Conservation (phyloP, 2,329 filamentous ascomycete species). For the Claviceps fusiformis region DNA sequence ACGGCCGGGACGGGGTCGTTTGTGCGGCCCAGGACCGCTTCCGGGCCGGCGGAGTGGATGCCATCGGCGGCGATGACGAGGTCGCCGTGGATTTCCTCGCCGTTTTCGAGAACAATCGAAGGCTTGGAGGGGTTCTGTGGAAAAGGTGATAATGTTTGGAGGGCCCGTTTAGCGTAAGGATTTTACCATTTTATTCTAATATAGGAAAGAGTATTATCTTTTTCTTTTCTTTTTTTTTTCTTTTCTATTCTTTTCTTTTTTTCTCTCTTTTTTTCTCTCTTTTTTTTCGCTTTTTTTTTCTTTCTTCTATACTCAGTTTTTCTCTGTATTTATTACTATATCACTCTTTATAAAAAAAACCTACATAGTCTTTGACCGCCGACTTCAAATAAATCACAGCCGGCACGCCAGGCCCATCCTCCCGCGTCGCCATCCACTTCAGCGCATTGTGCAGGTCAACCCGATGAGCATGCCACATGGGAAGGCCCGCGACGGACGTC, state of each 20-base stretch:
- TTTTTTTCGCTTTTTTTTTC: too few species aligned
- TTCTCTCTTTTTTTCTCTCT: not conserved
- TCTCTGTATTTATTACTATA: too few species aligned
- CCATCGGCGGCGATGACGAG: constrained; percentile 33
- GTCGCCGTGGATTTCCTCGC: constrained; percentile 18
- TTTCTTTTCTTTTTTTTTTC: not conserved
- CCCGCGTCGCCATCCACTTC: constrained; percentile 18
- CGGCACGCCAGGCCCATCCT: constrained; percentile 13
- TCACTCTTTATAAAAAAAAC: too few species aligned
- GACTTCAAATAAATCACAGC: constrained; percentile 12
- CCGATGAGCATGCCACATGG: constrained; percentile 19
- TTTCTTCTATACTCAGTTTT: too few species aligned
- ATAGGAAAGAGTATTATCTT: too few species aligned
- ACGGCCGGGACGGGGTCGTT: constrained; percentile 14
- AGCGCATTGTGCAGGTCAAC: constrained; percentile 27
- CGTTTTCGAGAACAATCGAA: constrained; percentile 17
- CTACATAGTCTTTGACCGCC: not conserved
- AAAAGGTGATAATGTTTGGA: not conserved
- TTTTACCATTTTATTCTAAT: too few species aligned
- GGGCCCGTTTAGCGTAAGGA: not conserved
- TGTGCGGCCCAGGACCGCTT: constrained; percentile 14
- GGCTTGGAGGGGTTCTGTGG: constrained; percentile 14
- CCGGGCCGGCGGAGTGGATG: constrained; percentile 20
- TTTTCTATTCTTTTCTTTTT: not conserved
- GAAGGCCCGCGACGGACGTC: not conserved